These are phyloP conservation scores for Blastocystis sp. DNA, from an alignment of 352 stramenopile species.

Conservation along the genomic window DNA sequence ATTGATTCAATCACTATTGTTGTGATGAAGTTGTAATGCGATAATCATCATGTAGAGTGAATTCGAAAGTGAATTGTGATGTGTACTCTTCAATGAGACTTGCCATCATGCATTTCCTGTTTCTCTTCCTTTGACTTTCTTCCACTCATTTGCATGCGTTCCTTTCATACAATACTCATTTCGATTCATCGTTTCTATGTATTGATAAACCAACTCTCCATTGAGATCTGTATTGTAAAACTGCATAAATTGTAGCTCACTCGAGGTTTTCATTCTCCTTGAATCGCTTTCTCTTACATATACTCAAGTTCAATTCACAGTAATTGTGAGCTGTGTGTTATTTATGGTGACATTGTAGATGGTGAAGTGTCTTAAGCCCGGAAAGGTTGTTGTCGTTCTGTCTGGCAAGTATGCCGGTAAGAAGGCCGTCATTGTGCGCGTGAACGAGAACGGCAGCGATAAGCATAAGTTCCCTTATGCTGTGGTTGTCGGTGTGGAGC, in stretches of 20 bases:
- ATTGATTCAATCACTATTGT: too few relatives aligned
- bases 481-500: conserved; percentile 54
- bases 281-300: background rate
- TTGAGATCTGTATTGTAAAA: background rate
- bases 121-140: too few relatives aligned
- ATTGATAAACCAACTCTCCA: background rate
- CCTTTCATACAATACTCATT: too few relatives aligned
- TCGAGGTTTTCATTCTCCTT: background rate
- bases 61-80: too few relatives aligned
- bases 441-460: conserved; percentile 50
- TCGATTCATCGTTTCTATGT: too few relatives aligned
- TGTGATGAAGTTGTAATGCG: too few relatives aligned
- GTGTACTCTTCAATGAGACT: too few relatives aligned
- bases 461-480: conserved; percentile 56
- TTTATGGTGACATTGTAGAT: background rate
- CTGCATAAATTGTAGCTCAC: background rate
- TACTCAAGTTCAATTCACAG: conserved; percentile 26
- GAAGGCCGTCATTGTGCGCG: conserved; percentile 59
- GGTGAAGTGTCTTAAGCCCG: conserved; percentile 57
- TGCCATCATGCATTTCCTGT: too few relatives aligned
- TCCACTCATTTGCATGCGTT: too few relatives aligned
- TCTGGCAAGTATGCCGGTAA: conserved; percentile 58
- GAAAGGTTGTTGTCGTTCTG: conserved; percentile 57
- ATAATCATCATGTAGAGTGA: too few relatives aligned
- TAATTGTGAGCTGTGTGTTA: background rate